These are phyloP conservation scores for Scortechinia acanthostroma DNA, from an alignment of 2,329 filamentous ascomycete species.

Conservation along the genomic window DNA sequence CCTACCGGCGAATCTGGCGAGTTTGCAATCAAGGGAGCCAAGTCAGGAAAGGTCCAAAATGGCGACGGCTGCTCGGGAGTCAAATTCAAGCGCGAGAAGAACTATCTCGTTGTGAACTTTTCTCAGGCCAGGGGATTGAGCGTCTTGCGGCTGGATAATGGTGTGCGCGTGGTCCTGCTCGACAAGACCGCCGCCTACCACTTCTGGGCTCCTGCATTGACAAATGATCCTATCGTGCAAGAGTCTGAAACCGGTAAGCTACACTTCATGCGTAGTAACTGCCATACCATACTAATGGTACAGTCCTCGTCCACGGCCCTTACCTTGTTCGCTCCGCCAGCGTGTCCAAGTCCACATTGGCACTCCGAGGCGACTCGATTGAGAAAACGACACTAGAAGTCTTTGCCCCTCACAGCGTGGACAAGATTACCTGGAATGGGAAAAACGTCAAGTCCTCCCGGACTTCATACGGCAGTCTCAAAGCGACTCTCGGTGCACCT, in stretches of 20 bases:
- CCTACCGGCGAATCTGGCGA: too few relatives aligned
- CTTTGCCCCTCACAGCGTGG: too few relatives aligned
- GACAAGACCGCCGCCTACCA: slow-evolving; percentile 44
- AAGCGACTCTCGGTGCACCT: too few relatives aligned
- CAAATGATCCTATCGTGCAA: slow-evolving; percentile 32
- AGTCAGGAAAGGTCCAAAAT: slow-evolving; percentile 23
- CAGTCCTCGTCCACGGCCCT: too few relatives aligned
- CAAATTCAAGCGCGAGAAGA: slow-evolving; percentile 27
- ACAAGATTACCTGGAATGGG: too few relatives aligned
- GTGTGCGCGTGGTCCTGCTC: slow-evolving; percentile 38
- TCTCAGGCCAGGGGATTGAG: slow-evolving; percentile 38
- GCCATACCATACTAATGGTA: too few relatives aligned
- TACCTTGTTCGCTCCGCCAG: too few relatives aligned
- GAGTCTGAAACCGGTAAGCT: slow-evolving; percentile 32
- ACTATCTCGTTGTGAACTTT: slow-evolving; percentile 33
- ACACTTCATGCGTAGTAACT: slow-evolving; percentile 14
- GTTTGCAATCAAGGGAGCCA: slow-evolving; percentile 30
- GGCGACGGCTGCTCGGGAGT: slow-evolving; percentile 29
- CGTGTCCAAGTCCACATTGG: too few relatives aligned
- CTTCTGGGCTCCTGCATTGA: slow-evolving; percentile 45
- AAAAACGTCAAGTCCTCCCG: too few relatives aligned
- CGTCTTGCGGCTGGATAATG: slow-evolving; percentile 34
- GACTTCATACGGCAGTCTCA: too few relatives aligned
- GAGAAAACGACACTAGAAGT: too few relatives aligned
- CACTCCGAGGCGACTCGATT: too few relatives aligned